Evolutionary conservation across 2,329 filamentous ascomycete species (phyloP), one percentile per base, ranked within the genome.

Genomic region (Ceratocystis papillata): DNA sequence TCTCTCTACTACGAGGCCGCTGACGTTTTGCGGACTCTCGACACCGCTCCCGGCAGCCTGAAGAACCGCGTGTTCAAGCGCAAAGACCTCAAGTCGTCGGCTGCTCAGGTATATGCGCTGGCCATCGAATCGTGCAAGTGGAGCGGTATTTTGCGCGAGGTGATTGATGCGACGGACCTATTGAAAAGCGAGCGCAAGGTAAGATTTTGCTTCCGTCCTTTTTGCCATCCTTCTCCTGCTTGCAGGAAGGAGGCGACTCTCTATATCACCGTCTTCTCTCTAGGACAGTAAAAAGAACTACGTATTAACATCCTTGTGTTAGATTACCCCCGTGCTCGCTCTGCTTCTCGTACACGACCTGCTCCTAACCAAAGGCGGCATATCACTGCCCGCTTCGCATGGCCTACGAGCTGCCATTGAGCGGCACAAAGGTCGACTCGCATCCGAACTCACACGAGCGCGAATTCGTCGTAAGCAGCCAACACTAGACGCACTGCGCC

Each of bases 1-100:
- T 96, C 92, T 61, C 87, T 99, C 66, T 99, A 99, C 75, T 88
- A 96, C 74, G 94, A 97, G 78, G 88, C 92, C 5, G 90, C 88
- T 3, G 81, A 86, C 15, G 79, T 96, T 45, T 77, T 99, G 66
- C 81, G 82, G 3, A 65, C 63, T 2, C 63, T 67, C 3, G 81
- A 81, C 5, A 77, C 85, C 2, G 81, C 83, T n/a, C 87, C 87
- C n/a, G 90, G 90, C 20, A 96, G 90, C 30, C 81, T 97, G 69
- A 96, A 95, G 75, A 90, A 90, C 6, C 81, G 89, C 45, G 84
- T 97, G 57, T 97, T 94, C 75, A 79, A 80, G 67, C 87, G 85
- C 68, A 88, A 88, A 71, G 79, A 81, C 6, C 77, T 90, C 70
- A 96, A 93, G 73, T 91, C 88, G 17, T 83, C 87, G 2, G 87